Evolutionary conservation across 345 rosid genomes (phyloP), one percentile per base, ranked within the genome.

Genomic region (Aquilaria sinensis): DNA sequence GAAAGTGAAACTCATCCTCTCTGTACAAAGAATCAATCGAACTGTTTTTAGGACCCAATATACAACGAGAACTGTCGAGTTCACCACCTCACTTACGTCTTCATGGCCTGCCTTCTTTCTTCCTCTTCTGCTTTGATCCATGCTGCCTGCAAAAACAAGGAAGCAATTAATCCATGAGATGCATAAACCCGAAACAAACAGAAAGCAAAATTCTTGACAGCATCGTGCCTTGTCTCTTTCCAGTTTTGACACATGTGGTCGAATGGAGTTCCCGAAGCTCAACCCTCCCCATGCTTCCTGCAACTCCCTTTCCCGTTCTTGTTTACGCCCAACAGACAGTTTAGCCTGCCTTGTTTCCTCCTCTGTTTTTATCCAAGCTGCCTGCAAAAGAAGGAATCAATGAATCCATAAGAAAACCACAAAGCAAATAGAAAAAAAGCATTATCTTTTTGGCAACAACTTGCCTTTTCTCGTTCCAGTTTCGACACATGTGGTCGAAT

Each of bases 121-220:
- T 90, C 93, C 66, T 88, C 92, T 70, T 94, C 96, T 53, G 95
- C 97, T 68, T 83, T 82, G 54, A 77, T 85, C 99, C 97, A 88
- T 46, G 89, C 90, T 65, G 87, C 95, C 96, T 94, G 70, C 55
- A 69, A 58, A 59, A 23, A 11, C 16, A 66, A 55, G 62, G 53
- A 53, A 12, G 15, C 47, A 60, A 45, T 58, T n/a, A 41, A 67
- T 29, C 43, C 58, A 5, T 48, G 37, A 11, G 13, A 58, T 23
- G 23, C 23, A 23, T 23, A 10, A 47, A 12, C 13, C 37, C 4
- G 3, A 10, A 57, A 11, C 31, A 32, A 4, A 32, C 31, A 47
- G 23, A 32, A 8, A 30, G 23, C 23, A 23, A 43, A 8, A 10
- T 64, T 54, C 15, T 37, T 12, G 12, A 45, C 41, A 58, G 34